These are phyloP conservation scores for Colletotrichum tamarilloi DNA, from an alignment of 2,329 filamentous ascomycete species.

Conservation along the genomic window DNA sequence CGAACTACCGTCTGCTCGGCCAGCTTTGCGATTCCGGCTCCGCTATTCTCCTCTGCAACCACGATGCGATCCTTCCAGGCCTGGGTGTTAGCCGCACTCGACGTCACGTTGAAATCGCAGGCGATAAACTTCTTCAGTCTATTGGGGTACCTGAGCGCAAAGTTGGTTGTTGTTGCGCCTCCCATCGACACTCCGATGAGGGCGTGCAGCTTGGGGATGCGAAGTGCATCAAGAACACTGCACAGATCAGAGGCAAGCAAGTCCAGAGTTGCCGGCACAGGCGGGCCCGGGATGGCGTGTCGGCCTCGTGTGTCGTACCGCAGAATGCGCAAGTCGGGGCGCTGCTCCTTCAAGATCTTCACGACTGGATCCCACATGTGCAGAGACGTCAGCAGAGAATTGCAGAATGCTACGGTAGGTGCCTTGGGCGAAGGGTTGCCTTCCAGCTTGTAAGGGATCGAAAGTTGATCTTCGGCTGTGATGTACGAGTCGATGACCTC, in stretches of 20 bases:
- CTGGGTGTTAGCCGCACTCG: constrained; percentile 78
- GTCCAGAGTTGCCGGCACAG: constrained; percentile 68
- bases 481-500: constrained; percentile 75
- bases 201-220: constrained; percentile 73
- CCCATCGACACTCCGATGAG: constrained; percentile 85
- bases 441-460: constrained; percentile 80
- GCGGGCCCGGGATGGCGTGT: constrained; percentile 58
- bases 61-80: constrained; percentile 84
- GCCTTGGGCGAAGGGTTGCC: constrained; percentile 74
- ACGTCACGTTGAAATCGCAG: constrained; percentile 82
- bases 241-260: constrained; percentile 76
- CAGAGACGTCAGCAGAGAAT: constrained; percentile 82
- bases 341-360: constrained; percentile 65
- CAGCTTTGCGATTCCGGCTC: constrained; percentile 70
- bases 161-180: constrained; percentile 80
- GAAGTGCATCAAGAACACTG: constrained; percentile 73
- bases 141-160: constrained; percentile 73
- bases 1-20: constrained; percentile 77
- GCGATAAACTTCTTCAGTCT: constrained; percentile 72
- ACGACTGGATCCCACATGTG: constrained; percentile 86
- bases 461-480: constrained; percentile 74
- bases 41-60: constrained; percentile 68
- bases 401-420: constrained; percentile 79
- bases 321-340: constrained; percentile 76
- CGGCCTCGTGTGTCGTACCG: constrained; percentile 84